These are phyloP conservation scores for Phoma sp. DNA, from an alignment of 2,329 filamentous ascomycete species.

Conservation along the genomic window DNA sequence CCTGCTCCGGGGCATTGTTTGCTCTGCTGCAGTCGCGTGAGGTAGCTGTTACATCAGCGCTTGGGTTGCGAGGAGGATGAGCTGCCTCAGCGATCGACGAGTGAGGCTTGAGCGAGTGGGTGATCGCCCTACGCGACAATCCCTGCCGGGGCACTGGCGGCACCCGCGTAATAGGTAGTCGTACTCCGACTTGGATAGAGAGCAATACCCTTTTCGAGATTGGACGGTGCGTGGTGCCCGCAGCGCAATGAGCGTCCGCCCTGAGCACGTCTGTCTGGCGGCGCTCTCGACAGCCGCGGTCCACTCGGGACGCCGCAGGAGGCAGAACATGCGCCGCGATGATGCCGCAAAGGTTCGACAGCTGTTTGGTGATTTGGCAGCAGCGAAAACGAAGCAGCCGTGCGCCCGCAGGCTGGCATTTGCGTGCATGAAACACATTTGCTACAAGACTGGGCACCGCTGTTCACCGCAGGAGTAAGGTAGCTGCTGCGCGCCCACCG, in stretches of 20 bases:
- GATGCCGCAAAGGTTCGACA: constrained; percentile 37
- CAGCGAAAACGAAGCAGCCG: constrained; percentile 25
- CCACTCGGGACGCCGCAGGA: constrained; percentile 2
- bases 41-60: neutral
- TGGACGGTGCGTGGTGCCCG: constrained; percentile 27
- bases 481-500: neutral
- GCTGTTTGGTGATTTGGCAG: constrained; percentile 46
- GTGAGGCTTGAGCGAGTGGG: constrained; percentile 41
- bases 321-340: neutral
- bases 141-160: constrained; percentile 30
- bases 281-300: constrained; percentile 5
- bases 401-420: constrained; percentile 22
- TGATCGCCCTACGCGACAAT: constrained; percentile 37
- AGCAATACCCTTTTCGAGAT: constrained; percentile 37
- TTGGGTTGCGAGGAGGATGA: neutral
- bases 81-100: constrained; percentile 35
- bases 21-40: neutral
- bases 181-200: constrained; percentile 19
- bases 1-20: neutral
- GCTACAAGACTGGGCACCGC: constrained; percentile 31
- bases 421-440: constrained; percentile 44
- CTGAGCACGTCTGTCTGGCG: constrained; percentile 22
- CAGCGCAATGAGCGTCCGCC: constrained; percentile 13
- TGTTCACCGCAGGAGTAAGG: neutral
- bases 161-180: constrained; percentile 11